Base-by-base conservation (phyloP, 805 yeast genomes). In the Candida sphagnicola region DNA sequence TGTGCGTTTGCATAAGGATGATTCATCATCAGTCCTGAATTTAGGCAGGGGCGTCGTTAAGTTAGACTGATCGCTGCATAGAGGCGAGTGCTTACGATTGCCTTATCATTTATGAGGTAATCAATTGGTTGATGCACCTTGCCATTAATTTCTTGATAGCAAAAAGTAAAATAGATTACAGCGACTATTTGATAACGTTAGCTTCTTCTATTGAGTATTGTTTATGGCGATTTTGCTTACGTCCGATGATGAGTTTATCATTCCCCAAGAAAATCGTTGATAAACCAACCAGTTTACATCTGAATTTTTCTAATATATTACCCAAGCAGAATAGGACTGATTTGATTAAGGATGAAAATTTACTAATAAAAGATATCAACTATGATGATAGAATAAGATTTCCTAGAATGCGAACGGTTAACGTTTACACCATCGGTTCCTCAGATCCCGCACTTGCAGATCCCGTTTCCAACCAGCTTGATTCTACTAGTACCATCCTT, bases 351-450 rank as follows among this genome's bases (percentile, higher is more conserved):
- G 25, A 37, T 4, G 13, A 8, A 4, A 18, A 17, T 25, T 35
- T 29, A 2, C 24, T 34, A 4, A 33, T 37, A 13, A 51, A 46
- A 33, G 50, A 52, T 25, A 40, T 68, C 42, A 67, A 75, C 50
- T 75, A 74, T 45, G 76, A 75, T 46, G 78, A 75, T 42, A 75
- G 74, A 47, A 76, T 75, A 35, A 53, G 80, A 41, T 78, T 78
- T 25, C 80, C 80, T 8, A 52, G 78, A 35, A 71, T 74, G 75
- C 62, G 69, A n/a, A 63, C 46, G 45, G 49, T 53, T 37, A 54
- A 50, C 31, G 55, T 51, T 36, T 59, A 57, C 39, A 8, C 16
- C 8, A 31, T 31, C 8, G 21, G 33, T 16, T 30, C 33, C 5
- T 16, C 13, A 16, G 19, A 21, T 21, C 10, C 8, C 10, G 24